phyloP scores from a whole-genome alignment of 2,329 filamentous ascomycete genomes.

The Arthrinium puccinioides region DNA sequence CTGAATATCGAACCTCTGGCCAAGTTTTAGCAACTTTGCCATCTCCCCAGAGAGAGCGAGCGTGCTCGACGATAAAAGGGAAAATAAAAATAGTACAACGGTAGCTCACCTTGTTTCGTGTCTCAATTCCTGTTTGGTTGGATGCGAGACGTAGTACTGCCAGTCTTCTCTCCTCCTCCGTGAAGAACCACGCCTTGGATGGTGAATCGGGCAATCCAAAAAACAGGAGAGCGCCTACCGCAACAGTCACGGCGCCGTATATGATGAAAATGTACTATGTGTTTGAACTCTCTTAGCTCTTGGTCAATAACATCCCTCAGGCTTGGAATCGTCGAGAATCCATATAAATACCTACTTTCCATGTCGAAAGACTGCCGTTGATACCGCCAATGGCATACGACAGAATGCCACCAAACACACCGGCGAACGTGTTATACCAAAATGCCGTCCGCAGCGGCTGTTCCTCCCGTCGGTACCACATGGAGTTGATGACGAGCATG shows the following conservation, averaged over 20 bases:
- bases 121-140: slow-evolving; percentile 1
- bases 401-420: slow-evolving; percentile 38
- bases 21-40: too few relatives aligned
- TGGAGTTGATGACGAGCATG: slow-evolving; percentile 50
- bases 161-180: slow-evolving; percentile 10
- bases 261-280: slow-evolving; percentile 18
- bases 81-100: not conserved
- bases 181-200: slow-evolving; percentile 15
- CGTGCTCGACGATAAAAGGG: not conserved
- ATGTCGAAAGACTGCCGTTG: not conserved
- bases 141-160: slow-evolving; percentile 7
- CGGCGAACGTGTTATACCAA: slow-evolving; percentile 60
- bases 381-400: slow-evolving; percentile 39
- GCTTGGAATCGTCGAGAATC: not conserved
- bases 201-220: slow-evolving; percentile 12
- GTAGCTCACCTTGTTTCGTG: not conserved
- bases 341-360: not conserved
- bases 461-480: slow-evolving; percentile 57
- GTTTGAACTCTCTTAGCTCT: too few relatives aligned
- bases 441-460: slow-evolving; percentile 55
- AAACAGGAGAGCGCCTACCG: slow-evolving; percentile 8
- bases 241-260: slow-evolving; percentile 13
- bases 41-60: too few relatives aligned
- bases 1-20: not conserved
- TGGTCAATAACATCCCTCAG: too few relatives aligned